phyloP scores from a whole-genome alignment of 139 green algal genomes.

The Chlorella sp. region DNA sequence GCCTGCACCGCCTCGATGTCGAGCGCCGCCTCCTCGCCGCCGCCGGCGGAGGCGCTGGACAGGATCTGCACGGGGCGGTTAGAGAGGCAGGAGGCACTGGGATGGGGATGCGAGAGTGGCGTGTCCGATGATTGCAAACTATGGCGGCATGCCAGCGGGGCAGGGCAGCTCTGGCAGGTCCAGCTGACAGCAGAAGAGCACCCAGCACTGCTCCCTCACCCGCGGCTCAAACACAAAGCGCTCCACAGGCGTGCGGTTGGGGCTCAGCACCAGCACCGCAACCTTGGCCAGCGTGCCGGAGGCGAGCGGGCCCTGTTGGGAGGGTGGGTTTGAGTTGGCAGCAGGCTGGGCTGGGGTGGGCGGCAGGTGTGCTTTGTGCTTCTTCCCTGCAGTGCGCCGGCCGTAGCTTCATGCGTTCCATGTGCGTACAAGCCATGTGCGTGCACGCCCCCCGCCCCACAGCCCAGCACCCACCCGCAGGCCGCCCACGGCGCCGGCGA shows the following conservation, averaged over 20 bases:
- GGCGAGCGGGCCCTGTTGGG: constrained; percentile 31
- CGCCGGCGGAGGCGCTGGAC: not conserved
- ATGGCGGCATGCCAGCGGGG: too few relatives aligned
- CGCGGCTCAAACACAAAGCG: constrained; percentile 44
- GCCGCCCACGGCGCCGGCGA: constrained; percentile 29
- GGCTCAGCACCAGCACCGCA: constrained; percentile 37
- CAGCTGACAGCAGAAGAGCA: not conserved
- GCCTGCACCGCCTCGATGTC: constrained; percentile 42
- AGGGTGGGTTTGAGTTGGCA: not conserved
- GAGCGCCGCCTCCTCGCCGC: not conserved
- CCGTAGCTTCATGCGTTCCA: too few relatives aligned
- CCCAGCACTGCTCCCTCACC: constrained; percentile 9
- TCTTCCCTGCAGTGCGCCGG: too few relatives aligned
- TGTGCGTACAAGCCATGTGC: too few relatives aligned
- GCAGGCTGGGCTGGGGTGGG: too few relatives aligned
- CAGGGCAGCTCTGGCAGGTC: not conserved
- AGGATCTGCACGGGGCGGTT: constrained; percentile 1
- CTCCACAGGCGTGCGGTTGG: constrained; percentile 38
- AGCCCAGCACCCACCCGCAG: constrained; percentile 28
- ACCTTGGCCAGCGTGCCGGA: constrained; percentile 44
- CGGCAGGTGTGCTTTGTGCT: too few relatives aligned
- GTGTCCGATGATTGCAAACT: too few relatives aligned
- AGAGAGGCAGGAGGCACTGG: too few relatives aligned
- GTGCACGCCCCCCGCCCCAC: too few relatives aligned
- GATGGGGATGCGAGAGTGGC: too few relatives aligned